Base-by-base conservation (phyloP, 305 asterid species). In the Solanum aculeatissimum region DNA sequence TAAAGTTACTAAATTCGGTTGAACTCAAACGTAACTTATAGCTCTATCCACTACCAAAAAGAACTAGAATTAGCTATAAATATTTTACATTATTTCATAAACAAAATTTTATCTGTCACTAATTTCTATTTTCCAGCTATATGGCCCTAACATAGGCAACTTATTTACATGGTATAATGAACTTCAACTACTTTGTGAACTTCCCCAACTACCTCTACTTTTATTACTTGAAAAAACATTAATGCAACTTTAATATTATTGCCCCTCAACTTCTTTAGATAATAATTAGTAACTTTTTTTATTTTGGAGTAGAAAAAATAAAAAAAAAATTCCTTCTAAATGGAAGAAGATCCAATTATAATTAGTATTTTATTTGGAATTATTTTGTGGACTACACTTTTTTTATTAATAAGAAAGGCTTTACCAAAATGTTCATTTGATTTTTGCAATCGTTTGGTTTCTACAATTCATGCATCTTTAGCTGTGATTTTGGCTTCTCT, bases 371-470 rank as follows among this genome's bases (percentile, higher is more conserved):
- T 89, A 1, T 75, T 86, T 4, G 92, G 94, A 6, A 93, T 90
- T 1, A 45, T 93, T 5, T 91, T 88, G 40, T 96, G 99, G 98
- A 75, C 97, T 4, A 77, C 90, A 7, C 57, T 93, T 90, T 96
- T 95, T 83, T 9, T 90, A 18, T 47, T 88, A 1, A 42, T 82
- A 11, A 92, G 92, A 60, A 91, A 54, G 83, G 7, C 87, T n/a
- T 84, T 91, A 13, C 89, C 90, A 0, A 79, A 86, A 11, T 91
- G 93, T 47, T 94, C 98, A 1, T 95, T 95, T 84, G 95, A 94
- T 85, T 94, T 95, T 88, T 93, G 96, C 89, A 96, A 91, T 85
- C 97, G 99, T 32, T 68, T 93, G n/a, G 97, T 95, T 23, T 95
- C 99, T 0, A 91, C 92, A 1, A 79, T 84, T 2, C 98, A 95